These are phyloP conservation scores for Obba rivulosa DNA, from an alignment of 768 basidiomycete species.

Conservation along the genomic window DNA sequence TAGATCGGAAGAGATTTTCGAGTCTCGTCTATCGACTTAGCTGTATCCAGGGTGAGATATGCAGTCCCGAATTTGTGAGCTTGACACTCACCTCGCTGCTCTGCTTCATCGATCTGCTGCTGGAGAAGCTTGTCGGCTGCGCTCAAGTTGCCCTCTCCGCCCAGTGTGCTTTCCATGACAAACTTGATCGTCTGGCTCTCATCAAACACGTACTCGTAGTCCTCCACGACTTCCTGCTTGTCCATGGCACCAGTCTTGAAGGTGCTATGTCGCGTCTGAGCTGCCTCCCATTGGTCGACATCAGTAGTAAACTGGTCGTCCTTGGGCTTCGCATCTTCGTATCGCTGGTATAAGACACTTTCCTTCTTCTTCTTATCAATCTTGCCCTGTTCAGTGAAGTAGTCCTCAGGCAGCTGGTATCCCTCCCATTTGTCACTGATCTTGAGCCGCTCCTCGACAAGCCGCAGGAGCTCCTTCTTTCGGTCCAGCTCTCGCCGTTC, in stretches of 20 bases:
- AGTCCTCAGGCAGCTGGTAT: constrained; percentile 95
- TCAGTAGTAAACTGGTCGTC: constrained; percentile 96
- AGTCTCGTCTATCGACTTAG: constrained; percentile 86
- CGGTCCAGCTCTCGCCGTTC: constrained; percentile 78
- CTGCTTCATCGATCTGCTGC: constrained; percentile 86
- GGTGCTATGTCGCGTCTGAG: constrained; percentile 84
- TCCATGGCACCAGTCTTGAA: constrained; percentile 93
- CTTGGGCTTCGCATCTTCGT: constrained; percentile 88
- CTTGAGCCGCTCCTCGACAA: constrained; percentile 90
- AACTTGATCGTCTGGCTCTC: constrained; percentile 96
- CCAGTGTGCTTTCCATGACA: constrained; percentile 74
- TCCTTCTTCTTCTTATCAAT: constrained; percentile 97
- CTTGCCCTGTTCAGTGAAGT: constrained; percentile 96
- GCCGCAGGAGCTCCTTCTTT: constrained; percentile 86
- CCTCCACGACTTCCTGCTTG: constrained; percentile 72
- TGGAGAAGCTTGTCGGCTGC: constrained; percentile 83
- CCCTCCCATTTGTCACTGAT: constrained; percentile 97
- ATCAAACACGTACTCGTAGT: constrained; percentile 97
- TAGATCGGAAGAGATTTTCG: constrained; percentile 93
- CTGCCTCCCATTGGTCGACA: constrained; percentile 95
- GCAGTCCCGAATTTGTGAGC: neutral
- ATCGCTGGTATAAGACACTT: constrained; percentile 87
- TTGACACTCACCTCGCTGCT: constrained; percentile 66
- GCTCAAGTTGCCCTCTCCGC: constrained; percentile 65
- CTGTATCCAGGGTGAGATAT: constrained; percentile 32